These are phyloP conservation scores for Trichophyton mentagrophytes DNA, from an alignment of 2,329 filamentous ascomycete species.

Conservation along the genomic window DNA sequence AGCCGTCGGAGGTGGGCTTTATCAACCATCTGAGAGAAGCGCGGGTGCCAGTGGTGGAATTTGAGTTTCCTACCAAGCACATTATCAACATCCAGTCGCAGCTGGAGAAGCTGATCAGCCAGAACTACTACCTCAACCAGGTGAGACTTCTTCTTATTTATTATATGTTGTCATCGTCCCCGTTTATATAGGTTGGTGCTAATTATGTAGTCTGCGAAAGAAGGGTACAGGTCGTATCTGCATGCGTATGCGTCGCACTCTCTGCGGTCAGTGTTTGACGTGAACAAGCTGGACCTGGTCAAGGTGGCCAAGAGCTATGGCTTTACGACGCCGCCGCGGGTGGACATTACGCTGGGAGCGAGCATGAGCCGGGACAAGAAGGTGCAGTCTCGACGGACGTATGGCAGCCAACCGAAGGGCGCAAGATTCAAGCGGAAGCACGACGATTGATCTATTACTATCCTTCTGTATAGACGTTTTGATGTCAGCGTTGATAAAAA, in stretches of 20 bases:
- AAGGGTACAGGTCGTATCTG: conserved; percentile 76
- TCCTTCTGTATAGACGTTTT: background rate
- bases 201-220: conserved; percentile 45
- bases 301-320: conserved; percentile 79
- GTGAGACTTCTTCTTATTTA: conserved; percentile 16
- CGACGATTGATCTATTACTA: conserved; percentile 13
- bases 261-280: conserved; percentile 70
- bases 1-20: conserved; percentile 86
- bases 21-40: conserved; percentile 81
- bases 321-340: conserved; percentile 61
- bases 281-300: conserved; percentile 66
- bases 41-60: conserved; percentile 86
- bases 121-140: conserved; percentile 97
- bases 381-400: conserved; percentile 52
- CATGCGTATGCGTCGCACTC: conserved; percentile 88
- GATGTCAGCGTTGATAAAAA: background rate
- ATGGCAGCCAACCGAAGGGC: conserved; percentile 67
- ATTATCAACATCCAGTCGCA: conserved; percentile 83
- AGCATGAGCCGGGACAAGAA: conserved; percentile 65
- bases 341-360: conserved; percentile 66
- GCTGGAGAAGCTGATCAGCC: conserved; percentile 81
- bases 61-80: conserved; percentile 86
- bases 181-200: conserved; percentile 3
- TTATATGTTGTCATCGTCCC: too few relatives aligned
- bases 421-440: conserved; percentile 42